Conservation (phyloP, 192 early-diverging fungal genomes). For the Backusella tuberculispora region DNA sequence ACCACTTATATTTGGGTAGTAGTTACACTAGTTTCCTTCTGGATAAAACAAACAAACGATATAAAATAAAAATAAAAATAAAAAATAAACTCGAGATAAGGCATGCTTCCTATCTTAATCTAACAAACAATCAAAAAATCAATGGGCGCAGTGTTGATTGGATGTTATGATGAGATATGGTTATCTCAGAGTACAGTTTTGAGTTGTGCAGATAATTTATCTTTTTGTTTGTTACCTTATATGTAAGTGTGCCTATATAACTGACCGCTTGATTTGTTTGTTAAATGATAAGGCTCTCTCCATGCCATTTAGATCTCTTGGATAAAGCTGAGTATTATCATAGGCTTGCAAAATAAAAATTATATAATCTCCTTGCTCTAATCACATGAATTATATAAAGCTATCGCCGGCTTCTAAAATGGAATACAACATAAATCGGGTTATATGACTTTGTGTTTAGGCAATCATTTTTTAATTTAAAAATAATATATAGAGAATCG, state of each 20-base stretch:
- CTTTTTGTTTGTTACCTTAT: constrained; percentile 9
- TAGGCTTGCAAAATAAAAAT: neutral
- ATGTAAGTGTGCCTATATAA: neutral
- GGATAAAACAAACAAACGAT: constrained; percentile 10
- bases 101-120: constrained; percentile 10
- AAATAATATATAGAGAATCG: no score
- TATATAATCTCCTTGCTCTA: no score
- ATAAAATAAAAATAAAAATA: no score
- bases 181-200: neutral
- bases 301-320: no score
- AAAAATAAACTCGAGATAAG: neutral
- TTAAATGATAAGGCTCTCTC: neutral
- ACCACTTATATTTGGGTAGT: neutral
- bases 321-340: neutral
- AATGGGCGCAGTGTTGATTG: neutral
- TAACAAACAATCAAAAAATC: neutral
- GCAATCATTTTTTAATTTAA: no score
- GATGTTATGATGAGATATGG: neutral
- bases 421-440: no score
- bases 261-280: neutral
- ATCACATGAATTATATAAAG: no score
- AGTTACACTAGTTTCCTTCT: constrained; percentile 7
- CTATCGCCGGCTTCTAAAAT: no score
- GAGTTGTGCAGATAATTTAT: constrained; percentile 6
- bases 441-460: no score